phyloP scores from a whole-genome alignment of 1,284 basidiomycete species.

The Cutaneotrichosporon dermatis region DNA sequence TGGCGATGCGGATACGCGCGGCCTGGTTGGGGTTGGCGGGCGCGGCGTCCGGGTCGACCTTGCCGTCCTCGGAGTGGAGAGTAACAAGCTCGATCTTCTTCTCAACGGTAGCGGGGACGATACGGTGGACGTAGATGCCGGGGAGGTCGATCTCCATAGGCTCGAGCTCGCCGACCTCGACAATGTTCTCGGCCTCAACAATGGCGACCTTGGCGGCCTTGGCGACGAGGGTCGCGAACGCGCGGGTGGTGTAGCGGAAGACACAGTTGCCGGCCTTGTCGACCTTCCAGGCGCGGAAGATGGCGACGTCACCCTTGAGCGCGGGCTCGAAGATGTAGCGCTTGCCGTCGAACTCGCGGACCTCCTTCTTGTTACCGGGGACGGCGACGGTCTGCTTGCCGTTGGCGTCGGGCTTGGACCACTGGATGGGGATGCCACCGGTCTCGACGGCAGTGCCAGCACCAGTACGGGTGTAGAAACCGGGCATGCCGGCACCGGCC shows the following conservation, averaged over 20 bases:
- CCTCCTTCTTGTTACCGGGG: constrained; percentile 72
- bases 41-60: constrained; percentile 19
- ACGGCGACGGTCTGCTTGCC: constrained; percentile 55
- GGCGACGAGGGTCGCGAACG: constrained; percentile 82
- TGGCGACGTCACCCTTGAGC: constrained; percentile 80
- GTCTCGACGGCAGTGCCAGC: constrained; percentile 74
- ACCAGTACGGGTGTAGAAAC: constrained; percentile 92
- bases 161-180: constrained; percentile 75
- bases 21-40: constrained; percentile 15
- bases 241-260: constrained; percentile 82
- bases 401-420: constrained; percentile 30
- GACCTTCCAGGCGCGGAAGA: constrained; percentile 91
- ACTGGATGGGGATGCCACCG: constrained; percentile 59
- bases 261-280: constrained; percentile 84
- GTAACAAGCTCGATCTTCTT: constrained; percentile 76
- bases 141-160: constrained; percentile 78
- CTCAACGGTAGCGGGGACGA: constrained; percentile 69
- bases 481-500: constrained; percentile 90
- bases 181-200: constrained; percentile 91
- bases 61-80: constrained; percentile 41
- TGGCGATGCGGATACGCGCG: constrained; percentile 70
- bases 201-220: constrained; percentile 85
- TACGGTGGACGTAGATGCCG: constrained; percentile 80
- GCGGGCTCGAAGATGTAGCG: constrained; percentile 83
- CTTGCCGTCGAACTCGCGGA: constrained; percentile 72